Base-by-base conservation (phyloP, 257 asterid genomes). In the Craterostigma plantagineum region DNA sequence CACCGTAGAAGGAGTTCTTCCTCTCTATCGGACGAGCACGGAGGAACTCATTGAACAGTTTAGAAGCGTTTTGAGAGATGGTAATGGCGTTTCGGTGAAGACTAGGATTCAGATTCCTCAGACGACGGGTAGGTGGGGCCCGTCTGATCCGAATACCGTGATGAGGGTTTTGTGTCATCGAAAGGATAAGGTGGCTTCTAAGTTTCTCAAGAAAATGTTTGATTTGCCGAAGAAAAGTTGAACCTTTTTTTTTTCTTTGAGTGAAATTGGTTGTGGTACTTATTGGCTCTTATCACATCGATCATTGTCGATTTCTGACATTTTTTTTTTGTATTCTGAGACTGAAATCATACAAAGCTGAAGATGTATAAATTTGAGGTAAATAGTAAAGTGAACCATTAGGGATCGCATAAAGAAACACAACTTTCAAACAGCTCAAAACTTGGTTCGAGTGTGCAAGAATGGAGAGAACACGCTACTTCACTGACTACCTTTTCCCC, bases 151-250 rank as follows among this genome's bases (percentile, higher is more conserved):
- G 0, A 63, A 76, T 66, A 81, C 97, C 4, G 59, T 78, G 37
- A 38, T 86, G 38, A 76, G 85, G 4, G 87, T 86, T 35, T 47
- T 86, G 55, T 81, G 97, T 55, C 54, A 63, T 59, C 69, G 97
- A 33, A 73, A 66, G 50, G 97, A 86, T 43, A 77, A 69, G 65
- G 37, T 55, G 9, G 93, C 94, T 14, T 66, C 92, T 0, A 71
- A 60, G 55, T 86, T 81, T 66, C 65, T 81, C 41, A 86, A 76
- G 71, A 81, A 64, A 63, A 58, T 63, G 9, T 78, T 64, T 45
- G 75, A 65, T 53, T 53, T 86, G 13, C 92, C 93, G 0, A 78
- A 76, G 71, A 75, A 57, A 46, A 58, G 33, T 39, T 60, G 37
- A 52, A 23, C 2, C 30, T 6, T 23, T 23, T 23, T 23, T 23